These are phyloP conservation scores for Xerocomus minutiporus DNA, from an alignment of 1,284 basidiomycete species.

Conservation along the genomic window DNA sequence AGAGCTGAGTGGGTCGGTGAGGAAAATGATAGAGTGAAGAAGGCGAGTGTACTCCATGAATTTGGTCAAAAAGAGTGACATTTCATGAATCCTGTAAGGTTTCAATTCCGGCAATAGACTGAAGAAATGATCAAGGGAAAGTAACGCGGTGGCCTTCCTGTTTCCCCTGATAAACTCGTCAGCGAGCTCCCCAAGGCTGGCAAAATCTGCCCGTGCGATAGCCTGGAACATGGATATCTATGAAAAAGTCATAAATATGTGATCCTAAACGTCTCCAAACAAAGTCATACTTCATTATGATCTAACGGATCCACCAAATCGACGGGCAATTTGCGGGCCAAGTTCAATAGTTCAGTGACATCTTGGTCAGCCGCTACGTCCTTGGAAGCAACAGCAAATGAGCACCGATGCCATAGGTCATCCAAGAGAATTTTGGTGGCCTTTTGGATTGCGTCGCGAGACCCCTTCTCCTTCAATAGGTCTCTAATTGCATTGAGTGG, in stretches of 20 bases:
- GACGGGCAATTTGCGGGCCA: conserved; percentile 17
- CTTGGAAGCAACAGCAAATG: conserved; percentile 20
- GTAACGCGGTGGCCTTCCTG: conserved; percentile 15
- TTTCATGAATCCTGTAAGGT: conserved; percentile 21
- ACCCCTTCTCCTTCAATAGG: conserved; percentile 37
- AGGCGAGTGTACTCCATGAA: conserved; percentile 38
- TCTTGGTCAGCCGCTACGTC: conserved; percentile 8
- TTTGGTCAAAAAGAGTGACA: conserved; percentile 29
- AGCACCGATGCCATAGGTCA: conserved; percentile 23
- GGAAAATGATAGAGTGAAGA: conserved; percentile 29
- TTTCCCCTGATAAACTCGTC: conserved; percentile 7
- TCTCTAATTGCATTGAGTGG: conserved; percentile 45
- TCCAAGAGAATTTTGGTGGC: conserved; percentile 31
- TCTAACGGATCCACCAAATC: conserved; percentile 16
- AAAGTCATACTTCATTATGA: conserved; percentile 12
- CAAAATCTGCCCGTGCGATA: conserved; percentile 13
- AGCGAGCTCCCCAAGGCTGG: conserved; percentile 12
- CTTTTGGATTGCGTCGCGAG: conserved; percentile 28
- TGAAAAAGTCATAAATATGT: neutral
- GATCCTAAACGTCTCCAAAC: neutral
- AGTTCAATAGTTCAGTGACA: conserved; percentile 12
- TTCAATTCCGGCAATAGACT: conserved; percentile 11
- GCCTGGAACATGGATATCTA: conserved; percentile 28
- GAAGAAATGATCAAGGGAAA: conserved; percentile 28
- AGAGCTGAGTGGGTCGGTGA: conserved; percentile 26